Evolutionary conservation across 306 rosid species (phyloP).

Genomic region (Gynostemma pentaphyllum): DNA sequence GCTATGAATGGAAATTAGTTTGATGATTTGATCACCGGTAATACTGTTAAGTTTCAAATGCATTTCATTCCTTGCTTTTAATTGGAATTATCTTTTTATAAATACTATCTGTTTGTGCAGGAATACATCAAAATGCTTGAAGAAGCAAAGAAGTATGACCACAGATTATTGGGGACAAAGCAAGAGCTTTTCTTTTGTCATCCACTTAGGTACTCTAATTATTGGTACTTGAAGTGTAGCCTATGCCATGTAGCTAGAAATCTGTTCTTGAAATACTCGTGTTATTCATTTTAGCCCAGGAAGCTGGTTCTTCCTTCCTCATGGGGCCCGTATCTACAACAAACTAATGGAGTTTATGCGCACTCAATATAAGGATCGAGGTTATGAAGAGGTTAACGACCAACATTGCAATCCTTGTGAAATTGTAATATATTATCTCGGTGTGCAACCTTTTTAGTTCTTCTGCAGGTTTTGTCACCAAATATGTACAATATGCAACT

Average conservation of each 20-base stretch:
- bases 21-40: not conserved
- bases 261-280: not conserved
- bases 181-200: conserved; percentile 89
- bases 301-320: conserved; percentile 97
- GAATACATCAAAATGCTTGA: conserved; percentile 49
- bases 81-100: conserved; percentile 12
- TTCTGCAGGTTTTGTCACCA: conserved; percentile 69
- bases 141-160: conserved; percentile 95
- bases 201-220: conserved; percentile 60
- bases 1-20: not conserved
- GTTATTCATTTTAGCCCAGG: conserved; percentile 61
- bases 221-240: not conserved
- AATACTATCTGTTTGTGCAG: conserved; percentile 25
- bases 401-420: conserved; percentile 9
- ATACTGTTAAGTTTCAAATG: not conserved
- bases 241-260: not conserved
- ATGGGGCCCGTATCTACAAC: conserved; percentile 73
- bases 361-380: conserved; percentile 67
- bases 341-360: conserved; percentile 65
- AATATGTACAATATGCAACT: conserved; percentile 90
- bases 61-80: not conserved
- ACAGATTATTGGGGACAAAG: conserved; percentile 74
- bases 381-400: conserved; percentile 74
- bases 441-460: not conserved
- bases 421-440: not conserved